phyloP scores from a whole-genome alignment of 2,329 filamentous ascomycete species.

The Diaporthe longicolla region DNA sequence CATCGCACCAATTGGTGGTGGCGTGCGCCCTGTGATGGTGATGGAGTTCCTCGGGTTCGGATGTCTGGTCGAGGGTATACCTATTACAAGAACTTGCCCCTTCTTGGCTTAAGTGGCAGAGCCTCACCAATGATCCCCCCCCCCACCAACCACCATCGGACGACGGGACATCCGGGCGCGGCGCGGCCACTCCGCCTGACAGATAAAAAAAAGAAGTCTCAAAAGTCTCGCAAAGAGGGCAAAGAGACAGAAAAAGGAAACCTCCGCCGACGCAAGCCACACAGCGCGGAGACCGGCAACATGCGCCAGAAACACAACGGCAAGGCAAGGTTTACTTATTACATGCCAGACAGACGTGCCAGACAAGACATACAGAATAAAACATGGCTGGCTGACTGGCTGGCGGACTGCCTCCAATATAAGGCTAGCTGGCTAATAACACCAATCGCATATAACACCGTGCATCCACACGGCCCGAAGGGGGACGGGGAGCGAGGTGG shows the following conservation, averaged over 20 bases:
- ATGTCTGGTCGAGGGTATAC: no score
- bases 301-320: neutral
- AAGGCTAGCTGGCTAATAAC: no score
- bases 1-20: neutral
- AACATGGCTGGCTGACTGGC: no score
- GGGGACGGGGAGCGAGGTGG: no score
- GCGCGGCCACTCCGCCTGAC: neutral
- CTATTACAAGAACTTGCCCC: neutral
- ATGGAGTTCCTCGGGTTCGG: neutral
- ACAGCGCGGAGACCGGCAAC: conserved; percentile 2
- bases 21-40: no score
- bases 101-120: neutral
- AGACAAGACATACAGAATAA: neutral
- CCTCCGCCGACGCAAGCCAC: neutral
- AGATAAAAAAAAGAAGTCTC: neutral
- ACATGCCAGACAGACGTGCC: neutral
- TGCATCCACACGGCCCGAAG: conserved; percentile 28
- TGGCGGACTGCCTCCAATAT: neutral
- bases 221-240: neutral
- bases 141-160: conserved; percentile 1
- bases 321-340: no score
- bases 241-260: neutral
- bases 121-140: neutral
- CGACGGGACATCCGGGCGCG: conserved; percentile 9
- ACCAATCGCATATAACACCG: conserved; percentile 4